Evolutionary conservation across 2,329 filamentous ascomycete species (phyloP), one percentile per base, ranked within the genome.

Genomic region (Colletotrichum sp.): DNA sequence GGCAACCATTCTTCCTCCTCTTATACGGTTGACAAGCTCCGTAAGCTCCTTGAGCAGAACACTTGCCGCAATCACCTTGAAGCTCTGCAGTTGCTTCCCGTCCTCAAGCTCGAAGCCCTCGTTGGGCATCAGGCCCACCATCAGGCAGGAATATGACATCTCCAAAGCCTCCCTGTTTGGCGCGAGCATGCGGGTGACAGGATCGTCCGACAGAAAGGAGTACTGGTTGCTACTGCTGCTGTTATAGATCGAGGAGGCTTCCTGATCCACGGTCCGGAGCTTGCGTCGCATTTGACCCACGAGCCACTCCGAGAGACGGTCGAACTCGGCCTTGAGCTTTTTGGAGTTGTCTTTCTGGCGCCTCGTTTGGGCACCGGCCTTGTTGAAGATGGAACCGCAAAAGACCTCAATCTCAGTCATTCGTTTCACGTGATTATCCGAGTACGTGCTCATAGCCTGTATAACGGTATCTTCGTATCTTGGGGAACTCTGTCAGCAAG

Each of bases 321-420:
- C 87, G 64, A 88, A 90, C 64, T 89, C 88, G 16, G 90, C 89
- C 69, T 87, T 88, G 24, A 92, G 84, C 78, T 88, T 88, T 63
- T 86, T 82, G 3, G 89, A 91, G 3, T 85, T 84, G 63, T 92
- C 90, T 4, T 89, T 86, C 78, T 91, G 89, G 4, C 88, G 87
- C 12, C 83, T 83, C 1, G 87, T 90, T 80, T 90, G 90, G 1
- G 83, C 78, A 0, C 89, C 89, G 0, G 81, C 82, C 76, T 87
- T 89, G 81, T 89, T 91, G 55, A 90, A 81, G n/a, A 92, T 87
- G n/a, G 85, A 87, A 10, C 90, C 90, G 28, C 89, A 89, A 69
- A 91, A 91, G 0, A 90, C 88, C 75, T 92, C 90, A 0, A 89
- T 82, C 78, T 92, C 90, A 0, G 82, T 86, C 9, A 92, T 82